Conservation (phyloP, 495 filamentous ascomycete genomes). For the Neurospora sp. region DNA sequence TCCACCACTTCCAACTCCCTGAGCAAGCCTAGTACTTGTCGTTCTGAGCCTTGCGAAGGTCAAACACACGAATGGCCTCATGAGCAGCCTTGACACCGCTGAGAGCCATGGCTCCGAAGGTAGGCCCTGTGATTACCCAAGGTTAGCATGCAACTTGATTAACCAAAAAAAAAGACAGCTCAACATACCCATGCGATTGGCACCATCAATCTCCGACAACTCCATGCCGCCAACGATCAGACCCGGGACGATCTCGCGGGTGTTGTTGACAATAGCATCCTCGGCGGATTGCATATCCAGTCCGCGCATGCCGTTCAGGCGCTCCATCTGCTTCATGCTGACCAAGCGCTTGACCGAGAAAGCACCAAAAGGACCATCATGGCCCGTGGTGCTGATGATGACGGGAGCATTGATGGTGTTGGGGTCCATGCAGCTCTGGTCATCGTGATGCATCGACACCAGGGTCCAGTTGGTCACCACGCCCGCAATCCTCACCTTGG, state of each 20-base stretch:
- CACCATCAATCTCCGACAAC: constrained; percentile 79
- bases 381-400: constrained; percentile 78
- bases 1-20: not conserved
- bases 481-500: constrained; percentile 58
- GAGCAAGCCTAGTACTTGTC: constrained; percentile 4
- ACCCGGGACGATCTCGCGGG: constrained; percentile 75
- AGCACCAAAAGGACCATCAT: constrained; percentile 81
- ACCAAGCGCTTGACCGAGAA: constrained; percentile 81
- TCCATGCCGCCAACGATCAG: constrained; percentile 93
- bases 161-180: not conserved
- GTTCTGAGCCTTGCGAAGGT: constrained; percentile 57
- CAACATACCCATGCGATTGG: constrained; percentile 64
- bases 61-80: constrained; percentile 67
- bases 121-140: constrained; percentile 22
- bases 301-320: constrained; percentile 83
- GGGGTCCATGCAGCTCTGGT: constrained; percentile 90
- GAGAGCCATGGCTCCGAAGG: constrained; percentile 75
- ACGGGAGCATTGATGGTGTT: constrained; percentile 89
- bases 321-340: constrained; percentile 67
- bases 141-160: not conserved
- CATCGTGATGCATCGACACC: constrained; percentile 73
- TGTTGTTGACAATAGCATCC: constrained; percentile 84
- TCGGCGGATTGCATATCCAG: constrained; percentile 84
- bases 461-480: constrained; percentile 94
- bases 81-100: constrained; percentile 82